Evolutionary conservation across 306 rosid species (phyloP).

Genomic region (Astragalus membranaceus): DNA sequence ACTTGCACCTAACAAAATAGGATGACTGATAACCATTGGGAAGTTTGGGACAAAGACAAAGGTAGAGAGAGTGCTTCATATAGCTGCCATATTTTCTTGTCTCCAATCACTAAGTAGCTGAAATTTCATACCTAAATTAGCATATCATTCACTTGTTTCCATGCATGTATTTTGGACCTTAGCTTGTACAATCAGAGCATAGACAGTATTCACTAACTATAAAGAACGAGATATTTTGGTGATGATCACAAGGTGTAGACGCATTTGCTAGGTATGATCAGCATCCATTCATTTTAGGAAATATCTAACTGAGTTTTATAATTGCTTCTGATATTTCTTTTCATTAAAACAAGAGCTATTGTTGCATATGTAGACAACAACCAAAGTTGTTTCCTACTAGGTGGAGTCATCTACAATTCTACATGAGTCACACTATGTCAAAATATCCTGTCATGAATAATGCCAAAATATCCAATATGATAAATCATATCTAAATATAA

Average conservation of each 20-base stretch:
- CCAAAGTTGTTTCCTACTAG: background rate
- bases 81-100: background rate
- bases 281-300: background rate
- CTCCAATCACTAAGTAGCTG: background rate
- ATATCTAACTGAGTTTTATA: background rate
- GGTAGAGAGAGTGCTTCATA: background rate
- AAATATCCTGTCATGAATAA: background rate
- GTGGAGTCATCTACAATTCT: too few relatives aligned
- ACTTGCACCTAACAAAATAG: background rate
- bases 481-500: background rate
- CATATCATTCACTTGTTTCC: background rate
- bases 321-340: background rate
- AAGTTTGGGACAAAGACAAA: background rate
- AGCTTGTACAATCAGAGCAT: background rate
- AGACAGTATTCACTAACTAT: background rate
- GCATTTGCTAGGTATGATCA: background rate
- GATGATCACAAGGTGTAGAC: background rate
- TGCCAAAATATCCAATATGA: too few relatives aligned
- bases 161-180: background rate
- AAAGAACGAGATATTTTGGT: background rate
- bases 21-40: background rate
- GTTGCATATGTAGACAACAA: background rate
- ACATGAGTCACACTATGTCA: too few relatives aligned
- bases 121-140: background rate
- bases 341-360: background rate